Evolutionary conservation across 805 yeast genomes (phyloP), one percentile per base, ranked within the genome.

Genomic region (Yarrowia yakushimensis): DNA sequence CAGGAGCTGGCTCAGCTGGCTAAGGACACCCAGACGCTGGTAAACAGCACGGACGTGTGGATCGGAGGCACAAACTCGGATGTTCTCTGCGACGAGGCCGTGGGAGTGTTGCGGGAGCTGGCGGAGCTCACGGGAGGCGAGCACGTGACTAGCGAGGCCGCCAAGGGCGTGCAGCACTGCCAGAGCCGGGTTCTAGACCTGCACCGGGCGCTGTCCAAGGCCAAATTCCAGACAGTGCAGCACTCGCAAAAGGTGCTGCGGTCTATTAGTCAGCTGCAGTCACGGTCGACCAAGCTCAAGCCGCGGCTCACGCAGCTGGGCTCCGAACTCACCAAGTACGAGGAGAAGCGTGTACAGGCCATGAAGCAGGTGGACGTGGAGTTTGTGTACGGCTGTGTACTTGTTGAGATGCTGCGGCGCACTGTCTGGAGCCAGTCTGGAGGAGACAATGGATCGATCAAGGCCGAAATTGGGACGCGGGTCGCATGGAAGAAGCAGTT

Each of bases 401-500:
- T 76, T 34, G 67, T 76, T 9, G 79, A 76, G 65, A 63, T 63
- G 17, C 59, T 66, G 23, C 70, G 77, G 13, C 69, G 79, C 9
- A 59, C 60, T 2, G 68, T 66, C 17, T 74, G 77, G 77, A 46
- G 62, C 18, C 63, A 62, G 12, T 54, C 69, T 23, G 73, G 84
- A 27, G 91, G 85, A 67, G 84, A 81, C 60, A 11, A 34, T 1
- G 13, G 23, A 2, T 25, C 31, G 4, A 23, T 52, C 15, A 52
- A 34, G 10, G 3, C 42, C 12, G 59, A 52, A 20, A 36, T 52
- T 17, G 43, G 43, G 1, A 25, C 43, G 0, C 23, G 59, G 13
- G 75, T 86, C 64, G 83, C 86, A 25, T 90, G 96, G 97, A 65
- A 79, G 4, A 76, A 79, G 60, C 85, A 83, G 61, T 87, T 87